Base-by-base conservation (phyloP, 2,329 filamentous ascomycete genomes). In the Daldinia eschscholtzii region DNA sequence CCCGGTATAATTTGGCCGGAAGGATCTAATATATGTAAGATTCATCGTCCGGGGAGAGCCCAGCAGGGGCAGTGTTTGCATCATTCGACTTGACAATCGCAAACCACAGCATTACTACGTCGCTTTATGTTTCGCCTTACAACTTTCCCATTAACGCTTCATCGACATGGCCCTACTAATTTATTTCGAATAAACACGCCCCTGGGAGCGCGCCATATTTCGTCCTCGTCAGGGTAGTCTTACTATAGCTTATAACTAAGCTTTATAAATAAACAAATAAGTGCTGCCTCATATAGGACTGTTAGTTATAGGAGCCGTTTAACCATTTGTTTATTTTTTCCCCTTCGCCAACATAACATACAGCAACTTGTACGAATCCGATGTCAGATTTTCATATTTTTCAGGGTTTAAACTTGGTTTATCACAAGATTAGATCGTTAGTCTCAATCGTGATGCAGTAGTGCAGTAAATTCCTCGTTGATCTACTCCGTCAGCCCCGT, bases 21-120 rank as follows among this genome's bases (percentile, higher is more conserved):
- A 70, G 67, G 67, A 72, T 67, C 58, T 61, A 67, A 67, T 70
- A 66, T 69, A 70, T 70, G 67, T 67, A 67, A 71, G 67, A 65
- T 70, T 64, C 67, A 57, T 67, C 64, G 60, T 61, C 67, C 33
- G 67, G 70, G 70, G 61, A 66, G 42, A 61, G 65, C 64, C 64
- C 66, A 48, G 64, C 53, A 67, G 26, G 26, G 59, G 35, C 20
- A 4, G 46, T 67, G 70, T 70, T 71, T 70, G 67, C 67, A 53
- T 64, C 61, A 67, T 70, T 64, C 50, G 48, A 56, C 53, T 41
- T 15, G 56, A 64, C 41, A 39, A 56, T 68, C 44, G 64, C 67
- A 67, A 65, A 67, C 64, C 20, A 57, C 37, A 44, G 30, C 48
- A 50, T 28, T 69, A 35, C 61, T 63, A 63, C 64, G 60, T 44